A percentile compares a stretch with the other conserved stretches of the same genome.
Conservation (phyloP, 805 yeast species). For the Cyberlindnera bimundalis region DNA sequence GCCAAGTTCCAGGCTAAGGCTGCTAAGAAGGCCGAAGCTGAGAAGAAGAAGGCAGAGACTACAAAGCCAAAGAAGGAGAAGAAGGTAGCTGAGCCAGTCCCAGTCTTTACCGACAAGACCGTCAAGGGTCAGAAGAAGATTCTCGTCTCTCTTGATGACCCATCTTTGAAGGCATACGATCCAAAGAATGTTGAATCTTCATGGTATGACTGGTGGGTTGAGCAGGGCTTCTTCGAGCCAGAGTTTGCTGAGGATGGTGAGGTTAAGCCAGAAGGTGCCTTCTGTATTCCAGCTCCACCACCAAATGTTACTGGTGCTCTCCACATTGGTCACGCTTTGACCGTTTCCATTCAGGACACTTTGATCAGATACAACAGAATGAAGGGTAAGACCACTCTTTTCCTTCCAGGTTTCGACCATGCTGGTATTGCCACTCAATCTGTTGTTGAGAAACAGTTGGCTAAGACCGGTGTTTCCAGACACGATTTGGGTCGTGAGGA, state of each 20-base stretch:
- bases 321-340: slow-evolving; percentile 97
- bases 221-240: slow-evolving; percentile 85
- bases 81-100: slow-evolving; percentile 67
- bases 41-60: slow-evolving; percentile 31
- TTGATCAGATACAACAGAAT: slow-evolving; percentile 92
- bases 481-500: slow-evolving; percentile 94
- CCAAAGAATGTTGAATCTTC: slow-evolving; percentile 93
- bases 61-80: slow-evolving; percentile 64
- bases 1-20: slow-evolving; percentile 84
- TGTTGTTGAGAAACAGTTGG: slow-evolving; percentile 92
- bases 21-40: slow-evolving; percentile 62
- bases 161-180: slow-evolving; percentile 89
- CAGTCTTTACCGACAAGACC: slow-evolving; percentile 85
- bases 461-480: slow-evolving; percentile 80
- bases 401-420: slow-evolving; percentile 96
- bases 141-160: slow-evolving; percentile 83
- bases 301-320: slow-evolving; percentile 99
- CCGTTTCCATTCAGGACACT: slow-evolving; percentile 92
- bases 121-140: slow-evolving; percentile 88
- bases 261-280: slow-evolving; percentile 75
- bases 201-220: slow-evolving; percentile 98
- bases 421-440: slow-evolving; percentile 99
- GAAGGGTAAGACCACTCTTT: slow-evolving; percentile 93
- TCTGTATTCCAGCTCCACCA: slow-evolving; percentile 97
- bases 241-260: slow-evolving; percentile 73